Evolutionary conservation across 108 stramenopile genomes (phyloP), one percentile per base, ranked within the genome.

Genomic region (Fragilaria radians): DNA sequence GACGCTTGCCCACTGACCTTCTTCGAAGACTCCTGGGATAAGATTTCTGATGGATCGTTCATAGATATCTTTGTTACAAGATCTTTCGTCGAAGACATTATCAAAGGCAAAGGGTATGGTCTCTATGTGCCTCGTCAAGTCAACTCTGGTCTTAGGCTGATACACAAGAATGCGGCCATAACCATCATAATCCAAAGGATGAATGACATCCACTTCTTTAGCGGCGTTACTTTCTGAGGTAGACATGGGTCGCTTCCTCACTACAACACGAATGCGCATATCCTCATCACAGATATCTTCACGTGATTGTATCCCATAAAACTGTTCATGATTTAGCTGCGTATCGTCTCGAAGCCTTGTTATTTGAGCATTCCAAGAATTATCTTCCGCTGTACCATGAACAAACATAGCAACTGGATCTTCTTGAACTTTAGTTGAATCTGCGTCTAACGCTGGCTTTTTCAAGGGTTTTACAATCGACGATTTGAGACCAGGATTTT

Each of bases 91-190:
- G 49, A 89, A 96, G 1, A 89, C 89, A 73, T 98, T 96, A 73
- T 99, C 98, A 71, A 95, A 97, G 21, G 88, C 88, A 79, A 99
- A 99, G 11, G 77, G 71, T 29, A 78, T 59, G 24, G 89, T 93
- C 65, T 97, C 95, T 28, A 99, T 74, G 62, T 96, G 94, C 76
- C 97, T 98, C 50, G 94, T 94, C 78, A 99, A 73, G 74, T 99
- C 98, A 26, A 99, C 93, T 22, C 88, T 80, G 1, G 93, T 89
- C 65, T 95, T 97, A 49, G 95, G 95, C 47, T 97, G 92, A 78
- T 99, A 96, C 36, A 96, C 95, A 29, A 96, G 73, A 27, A 96
- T 85, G 57, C 57, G 70, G 28, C 91, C 91, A 52, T 82, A 72
- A 52, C 74, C 65, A 45, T 62, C 67, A 32, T 83, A 85, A 52